Base-by-base conservation (phyloP, 495 filamentous ascomycete species). In the Aspergillus asperescens region DNA sequence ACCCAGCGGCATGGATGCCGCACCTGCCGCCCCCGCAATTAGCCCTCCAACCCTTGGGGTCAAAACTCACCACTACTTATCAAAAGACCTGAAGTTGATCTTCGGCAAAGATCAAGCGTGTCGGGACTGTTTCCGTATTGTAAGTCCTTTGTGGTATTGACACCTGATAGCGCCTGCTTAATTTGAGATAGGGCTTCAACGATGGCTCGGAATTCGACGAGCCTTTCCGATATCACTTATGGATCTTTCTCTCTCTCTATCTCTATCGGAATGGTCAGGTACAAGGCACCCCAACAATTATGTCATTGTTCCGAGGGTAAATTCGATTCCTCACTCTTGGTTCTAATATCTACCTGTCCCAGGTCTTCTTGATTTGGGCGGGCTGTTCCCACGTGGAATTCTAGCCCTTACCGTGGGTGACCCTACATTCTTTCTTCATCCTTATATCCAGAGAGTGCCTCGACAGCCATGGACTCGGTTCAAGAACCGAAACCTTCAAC, bases 151-250 rank as follows among this genome's bases (percentile, higher is more conserved):
- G 13, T n/a, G 23, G 43, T 16, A 5, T 24, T 24, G n/a, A 19
- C 5, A 24, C 24, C 28, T 22, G 29, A 47, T 35, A 23, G 7
- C 12, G 4, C 27, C 28, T 46, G 24, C 15, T 46, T 22, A 19
- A 12, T 23, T 24, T 24, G 44, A 47, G 40, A 52, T 45, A 38
- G 22, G 50, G 18, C 23, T 28, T 12, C 19, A 1, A 18, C 1
- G 1, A 27, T 27, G 22, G 50, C 50, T 46, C 50, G 50, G 50
- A 52, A 52, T 52, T 52, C 41, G 5, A 39, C 15, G 27, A 16
- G 15, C 7, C 22, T 12, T 52, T 52, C 50, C 50, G 50, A 52
- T 34, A 43, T 35, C 40, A 52, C 41, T 52, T 52, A 52, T 52
- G 31, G 38, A 45, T 35, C 32, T n/a, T n/a, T n/a, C n/a, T n/a